These are phyloP conservation scores for Picochlorum sp. DNA, from an alignment of 139 green algal genomes.

Conservation along the genomic window DNA sequence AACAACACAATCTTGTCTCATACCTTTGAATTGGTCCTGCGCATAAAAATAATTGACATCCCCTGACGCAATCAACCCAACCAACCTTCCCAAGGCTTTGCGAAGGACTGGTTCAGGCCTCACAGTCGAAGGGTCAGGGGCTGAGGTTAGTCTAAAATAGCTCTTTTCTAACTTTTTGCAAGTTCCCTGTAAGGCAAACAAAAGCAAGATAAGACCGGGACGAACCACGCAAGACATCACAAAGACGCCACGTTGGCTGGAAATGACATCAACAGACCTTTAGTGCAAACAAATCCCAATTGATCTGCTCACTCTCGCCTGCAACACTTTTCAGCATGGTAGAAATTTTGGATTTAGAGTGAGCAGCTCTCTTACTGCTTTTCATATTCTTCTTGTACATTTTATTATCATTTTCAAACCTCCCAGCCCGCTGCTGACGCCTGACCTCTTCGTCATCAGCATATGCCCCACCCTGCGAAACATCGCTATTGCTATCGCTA, in stretches of 20 bases:
- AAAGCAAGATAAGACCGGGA: not conserved
- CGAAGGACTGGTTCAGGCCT: constrained; percentile 57
- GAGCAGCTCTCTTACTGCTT: not conserved
- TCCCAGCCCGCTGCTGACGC: not conserved
- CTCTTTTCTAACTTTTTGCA: constrained; percentile 72
- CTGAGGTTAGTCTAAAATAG: constrained; percentile 75
- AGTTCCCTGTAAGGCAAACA: constrained; percentile 38
- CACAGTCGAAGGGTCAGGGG: constrained; percentile 58
- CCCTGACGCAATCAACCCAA: constrained; percentile 31
- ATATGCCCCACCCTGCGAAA: constrained; percentile 10
- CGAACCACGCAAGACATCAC: too few relatives aligned
- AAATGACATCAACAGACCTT: constrained; percentile 8
- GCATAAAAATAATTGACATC: constrained; percentile 61
- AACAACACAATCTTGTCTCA: constrained; percentile 83
- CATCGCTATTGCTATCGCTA: constrained; percentile 9
- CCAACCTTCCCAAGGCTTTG: constrained; percentile 44
- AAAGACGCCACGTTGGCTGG: too few relatives aligned
- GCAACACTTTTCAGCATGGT: constrained; percentile 13
- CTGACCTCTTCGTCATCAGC: constrained; percentile 5
- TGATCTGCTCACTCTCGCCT: constrained; percentile 14
- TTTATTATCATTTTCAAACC: constrained; percentile 7
- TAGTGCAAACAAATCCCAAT: constrained; percentile 37
- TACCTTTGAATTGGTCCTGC: constrained; percentile 83
- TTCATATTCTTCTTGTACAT: constrained; percentile 2
- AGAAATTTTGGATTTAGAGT: not conserved